Base-by-base conservation (phyloP, 352 stramenopile species). In the Pythium phragmiticola region DNA sequence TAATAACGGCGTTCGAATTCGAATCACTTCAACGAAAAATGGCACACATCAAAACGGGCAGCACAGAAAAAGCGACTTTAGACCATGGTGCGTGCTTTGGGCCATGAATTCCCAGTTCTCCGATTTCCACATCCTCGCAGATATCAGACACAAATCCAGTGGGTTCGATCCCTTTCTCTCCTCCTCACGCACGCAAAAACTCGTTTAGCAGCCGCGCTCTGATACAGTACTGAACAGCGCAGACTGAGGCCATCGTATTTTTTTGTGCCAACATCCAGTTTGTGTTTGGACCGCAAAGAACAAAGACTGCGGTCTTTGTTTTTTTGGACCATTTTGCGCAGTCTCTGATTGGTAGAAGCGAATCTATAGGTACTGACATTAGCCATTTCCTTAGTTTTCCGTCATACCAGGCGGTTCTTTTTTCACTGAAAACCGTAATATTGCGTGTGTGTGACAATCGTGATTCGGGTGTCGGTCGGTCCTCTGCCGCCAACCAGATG, bases 401-500 rank as follows among this genome's bases (percentile, higher is more conserved):
- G 42, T 30, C 16, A 5, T 28, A 33, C 54, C 54, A 61, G 41
- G 54, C 28, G 54, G 43, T 61, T 46, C 45, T 26, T 50, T 50
- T 26, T 48, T 19, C n/a, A 39, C 34, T 39, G 34, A 39, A 39
- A 39, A 13, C 7, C 5, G 9, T n/a, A 50, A 46, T 39, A 23
- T 7, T 0, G 26, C n/a, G 49, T 30, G 49, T 56, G 49, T 56
- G 49, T 56, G 49, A 56, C 49, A 56, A 56, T 39, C 34, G 34
- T 39, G 34, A 13, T 13, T 39, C 7, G 34, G 34, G 34, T 50
- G 45, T 30, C n/a, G 23, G 45, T 50, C 30, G 21, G 45, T 50
- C 30, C 45, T 13, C 45, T 30, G 45, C 45, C 45, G 21, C 19
- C 34, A 42, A 45, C 45, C 49, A 56, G 30, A 14, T 43, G 49